These are phyloP conservation scores for Quercus phellos DNA, from an alignment of 331 rosid species.

Conservation along the genomic window DNA sequence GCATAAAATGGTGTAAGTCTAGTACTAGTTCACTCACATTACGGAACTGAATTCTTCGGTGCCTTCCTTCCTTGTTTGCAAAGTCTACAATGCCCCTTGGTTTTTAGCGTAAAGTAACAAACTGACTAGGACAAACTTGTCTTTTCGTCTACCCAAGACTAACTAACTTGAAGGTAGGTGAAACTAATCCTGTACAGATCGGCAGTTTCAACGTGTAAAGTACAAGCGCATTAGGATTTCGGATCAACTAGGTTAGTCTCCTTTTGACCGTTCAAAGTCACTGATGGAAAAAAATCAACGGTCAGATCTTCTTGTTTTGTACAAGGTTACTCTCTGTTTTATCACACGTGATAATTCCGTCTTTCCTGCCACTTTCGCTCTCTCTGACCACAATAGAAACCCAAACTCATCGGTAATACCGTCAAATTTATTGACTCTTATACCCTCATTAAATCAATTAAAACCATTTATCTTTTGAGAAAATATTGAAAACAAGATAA, in stretches of 20 bases:
- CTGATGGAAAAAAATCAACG: constrained; percentile 23
- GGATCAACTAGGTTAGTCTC: constrained; percentile 7
- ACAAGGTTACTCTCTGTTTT: neutral
- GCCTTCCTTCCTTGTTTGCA: neutral
- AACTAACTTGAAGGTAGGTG: constrained; percentile 65
- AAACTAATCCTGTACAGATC: constrained; percentile 40
- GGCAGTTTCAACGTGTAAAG: constrained; percentile 39
- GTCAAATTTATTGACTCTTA: neutral
- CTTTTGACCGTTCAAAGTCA: constrained; percentile 27
- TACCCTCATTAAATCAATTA: constrained; percentile 14
- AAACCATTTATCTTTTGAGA: constrained; percentile 7
- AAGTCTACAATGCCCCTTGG: constrained; percentile 27
- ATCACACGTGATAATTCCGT: constrained; percentile 42
- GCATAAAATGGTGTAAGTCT: too few species aligned
- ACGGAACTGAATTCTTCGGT: constrained; percentile 14
- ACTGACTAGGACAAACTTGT: constrained; percentile 31
- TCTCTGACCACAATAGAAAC: constrained; percentile 42
- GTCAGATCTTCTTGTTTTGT: constrained; percentile 14
- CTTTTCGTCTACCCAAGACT: neutral
- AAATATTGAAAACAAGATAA: too few species aligned
- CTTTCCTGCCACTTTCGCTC: constrained; percentile 38
- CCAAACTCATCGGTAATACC: constrained; percentile 45
- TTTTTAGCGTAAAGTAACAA: accelerated
- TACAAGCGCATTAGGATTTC: constrained; percentile 28
- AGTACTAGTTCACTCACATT: constrained; percentile 25